A percentile compares a stretch with the other conserved stretches of the same genome.
Evolutionary conservation across 352 stramenopile species (phyloP).

Genomic region (Globisporangium sylvaticum): DNA sequence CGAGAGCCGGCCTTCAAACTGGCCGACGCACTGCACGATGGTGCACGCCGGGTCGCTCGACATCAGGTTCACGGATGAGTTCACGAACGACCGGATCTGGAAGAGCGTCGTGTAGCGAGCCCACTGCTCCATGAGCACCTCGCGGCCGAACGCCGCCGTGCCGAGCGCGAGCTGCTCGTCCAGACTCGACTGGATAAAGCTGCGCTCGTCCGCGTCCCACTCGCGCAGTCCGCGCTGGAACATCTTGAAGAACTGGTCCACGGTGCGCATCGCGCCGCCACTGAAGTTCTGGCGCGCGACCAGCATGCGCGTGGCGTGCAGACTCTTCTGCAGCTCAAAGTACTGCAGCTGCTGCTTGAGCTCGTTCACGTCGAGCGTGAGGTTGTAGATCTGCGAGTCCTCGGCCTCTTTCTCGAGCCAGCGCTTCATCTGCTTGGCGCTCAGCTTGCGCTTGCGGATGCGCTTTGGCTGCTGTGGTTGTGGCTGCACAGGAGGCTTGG

Average conservation of each 20-base stretch:
- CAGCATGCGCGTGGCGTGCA: conserved; percentile 13
- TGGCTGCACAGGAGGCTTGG: no score
- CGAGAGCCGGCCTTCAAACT: conserved; percentile 1
- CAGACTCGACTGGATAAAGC: conserved; percentile 6
- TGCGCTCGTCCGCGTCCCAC: background rate
- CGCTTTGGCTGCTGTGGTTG: background rate
- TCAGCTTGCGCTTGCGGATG: conserved; percentile 7
- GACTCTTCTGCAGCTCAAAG: conserved; percentile 1
- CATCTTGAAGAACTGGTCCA: conserved; percentile 14
- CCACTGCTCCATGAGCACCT: conserved; percentile 21
- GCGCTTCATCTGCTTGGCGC: conserved; percentile 4
- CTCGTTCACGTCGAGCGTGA: conserved; percentile 32
- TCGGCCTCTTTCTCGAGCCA: conserved; percentile 2
- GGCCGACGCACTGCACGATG: conserved; percentile 4
- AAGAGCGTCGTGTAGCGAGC: conserved; percentile 17
- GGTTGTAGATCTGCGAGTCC: conserved; percentile 19
- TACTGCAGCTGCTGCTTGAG: conserved; percentile 32
- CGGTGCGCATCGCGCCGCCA: conserved; percentile 10
- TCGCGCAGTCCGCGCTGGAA: conserved; percentile 11
- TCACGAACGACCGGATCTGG: conserved; percentile 6
- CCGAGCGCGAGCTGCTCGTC: conserved; percentile 3
- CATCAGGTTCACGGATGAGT: background rate
- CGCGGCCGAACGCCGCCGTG: background rate
- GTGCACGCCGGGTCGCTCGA: background rate
- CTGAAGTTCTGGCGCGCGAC: conserved; percentile 11